Percentiles rank a stretch among this genome's conserved stretches.
phyloP scores from a whole-genome alignment of 306 rosid genomes.

The Rubus parviflorus region DNA sequence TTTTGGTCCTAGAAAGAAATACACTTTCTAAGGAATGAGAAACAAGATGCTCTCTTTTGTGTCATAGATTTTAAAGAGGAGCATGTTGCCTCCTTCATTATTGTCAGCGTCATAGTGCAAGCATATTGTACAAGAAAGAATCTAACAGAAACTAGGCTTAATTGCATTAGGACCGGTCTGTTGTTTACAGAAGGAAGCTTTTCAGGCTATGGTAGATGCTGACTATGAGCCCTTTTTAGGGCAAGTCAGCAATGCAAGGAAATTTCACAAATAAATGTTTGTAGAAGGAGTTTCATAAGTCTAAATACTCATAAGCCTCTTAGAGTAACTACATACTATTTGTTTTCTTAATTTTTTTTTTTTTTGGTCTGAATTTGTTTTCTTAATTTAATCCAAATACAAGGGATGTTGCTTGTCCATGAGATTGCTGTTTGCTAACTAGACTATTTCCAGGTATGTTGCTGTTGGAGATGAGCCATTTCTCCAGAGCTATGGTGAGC shows the following conservation, averaged over 20 bases:
- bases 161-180: background rate
- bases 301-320: background rate
- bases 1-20: background rate
- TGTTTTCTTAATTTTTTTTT: background rate
- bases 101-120: background rate
- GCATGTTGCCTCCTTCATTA: conserved; percentile 3
- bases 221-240: background rate
- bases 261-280: background rate
- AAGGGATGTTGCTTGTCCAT: conserved; percentile 18
- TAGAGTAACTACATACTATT: background rate
- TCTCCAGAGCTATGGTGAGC: conserved; percentile 70
- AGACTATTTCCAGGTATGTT: conserved; percentile 58
- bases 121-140: background rate
- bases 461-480: conserved; percentile 92
- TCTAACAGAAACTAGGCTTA: background rate
- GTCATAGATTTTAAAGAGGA: background rate
- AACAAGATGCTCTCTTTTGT: background rate
- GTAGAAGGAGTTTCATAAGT: background rate
- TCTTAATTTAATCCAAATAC: background rate
- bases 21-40: background rate
- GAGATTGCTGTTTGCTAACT: conserved; percentile 26
- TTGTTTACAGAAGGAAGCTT: conserved; percentile 2
- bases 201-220: background rate
- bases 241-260: background rate
- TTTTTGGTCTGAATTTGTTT: too few species aligned